Evolutionary conservation across 345 rosid genomes (phyloP).

Genomic region (Durio zibethinus): DNA sequence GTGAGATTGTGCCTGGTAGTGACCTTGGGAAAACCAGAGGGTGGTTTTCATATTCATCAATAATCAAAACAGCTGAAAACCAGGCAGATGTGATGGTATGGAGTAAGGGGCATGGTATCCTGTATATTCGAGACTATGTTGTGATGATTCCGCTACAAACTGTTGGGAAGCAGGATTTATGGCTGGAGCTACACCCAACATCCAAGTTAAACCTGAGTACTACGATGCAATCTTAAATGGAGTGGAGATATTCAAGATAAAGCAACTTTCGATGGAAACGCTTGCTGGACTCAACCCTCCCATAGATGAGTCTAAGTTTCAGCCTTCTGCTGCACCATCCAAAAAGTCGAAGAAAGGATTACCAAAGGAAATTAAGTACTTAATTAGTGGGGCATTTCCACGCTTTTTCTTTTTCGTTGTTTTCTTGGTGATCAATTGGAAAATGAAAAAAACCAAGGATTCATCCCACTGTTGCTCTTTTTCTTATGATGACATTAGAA

Average conservation of each 20-base stretch:
- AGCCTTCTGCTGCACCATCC: not conserved
- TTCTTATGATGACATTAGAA: not conserved
- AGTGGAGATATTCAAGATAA: constrained; percentile 39
- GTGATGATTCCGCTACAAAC: not conserved
- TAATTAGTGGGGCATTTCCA: not conserved
- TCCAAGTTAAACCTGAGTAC: not conserved
- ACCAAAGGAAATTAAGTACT: not conserved
- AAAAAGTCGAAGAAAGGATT: not conserved
- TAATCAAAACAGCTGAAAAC: constrained; percentile 14
- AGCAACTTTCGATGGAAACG: not conserved
- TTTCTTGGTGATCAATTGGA: not conserved
- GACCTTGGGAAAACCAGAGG: constrained; percentile 1
- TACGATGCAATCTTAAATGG: constrained; percentile 38
- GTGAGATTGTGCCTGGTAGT: constrained; percentile 28
- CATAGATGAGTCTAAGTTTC: not conserved
- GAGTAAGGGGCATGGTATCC: constrained; percentile 31
- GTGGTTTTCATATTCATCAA: constrained; percentile 26
- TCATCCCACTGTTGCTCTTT: not conserved
- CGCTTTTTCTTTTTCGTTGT: not conserved
- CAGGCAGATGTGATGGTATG: constrained; percentile 23
- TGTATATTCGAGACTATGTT: constrained; percentile 25
- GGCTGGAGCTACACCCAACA: not conserved
- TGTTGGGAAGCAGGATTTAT: constrained; percentile 7
- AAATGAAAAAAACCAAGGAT: not conserved
- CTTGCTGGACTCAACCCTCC: constrained; percentile 39